Conservation (phyloP, 805 yeast species). For the Metschnikowia colocasiae region DNA sequence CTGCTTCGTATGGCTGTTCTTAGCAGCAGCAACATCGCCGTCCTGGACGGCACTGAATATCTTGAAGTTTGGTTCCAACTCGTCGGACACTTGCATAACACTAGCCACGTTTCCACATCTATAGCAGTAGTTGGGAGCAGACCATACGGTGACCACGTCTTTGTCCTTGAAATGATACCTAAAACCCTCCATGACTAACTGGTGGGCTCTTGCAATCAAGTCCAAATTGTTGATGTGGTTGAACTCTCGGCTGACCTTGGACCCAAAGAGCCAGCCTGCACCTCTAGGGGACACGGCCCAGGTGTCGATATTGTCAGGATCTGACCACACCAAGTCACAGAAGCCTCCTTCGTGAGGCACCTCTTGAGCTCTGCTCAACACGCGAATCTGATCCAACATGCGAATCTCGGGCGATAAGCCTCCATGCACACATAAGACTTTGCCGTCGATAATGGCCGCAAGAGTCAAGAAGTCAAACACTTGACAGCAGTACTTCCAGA, state of each 20-base stretch:
- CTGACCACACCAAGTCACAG: conserved; percentile 96
- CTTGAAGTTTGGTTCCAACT: conserved; percentile 81
- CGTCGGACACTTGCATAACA: conserved; percentile 93
- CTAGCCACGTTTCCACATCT: conserved; percentile 98
- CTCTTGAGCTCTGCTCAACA: conserved; percentile 91
- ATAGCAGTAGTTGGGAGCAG: conserved; percentile 95
- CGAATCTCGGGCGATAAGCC: conserved; percentile 96
- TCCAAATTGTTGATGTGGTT: conserved; percentile 89
- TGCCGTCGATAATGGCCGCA: conserved; percentile 95
- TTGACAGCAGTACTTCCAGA: conserved; percentile 95
- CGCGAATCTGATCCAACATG: conserved; percentile 95
- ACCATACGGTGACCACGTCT: conserved; percentile 97
- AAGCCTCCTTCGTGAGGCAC: conserved; percentile 99
- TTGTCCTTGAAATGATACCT: conserved; percentile 93
- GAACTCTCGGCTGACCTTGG: conserved; percentile 90
- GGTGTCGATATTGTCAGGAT: conserved; percentile 94
- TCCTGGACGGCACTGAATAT: conserved; percentile 96
- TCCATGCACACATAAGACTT: conserved; percentile 93
- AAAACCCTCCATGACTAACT: conserved; percentile 97
- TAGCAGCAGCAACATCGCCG: conserved; percentile 47
- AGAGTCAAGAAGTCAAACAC: conserved; percentile 91
- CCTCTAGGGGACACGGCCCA: conserved; percentile 99
- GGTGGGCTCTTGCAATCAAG: conserved; percentile 94
- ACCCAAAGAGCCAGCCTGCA: conserved; percentile 97
- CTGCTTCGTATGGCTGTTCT: conserved; percentile 37